Conservation (phyloP, 1,139 yeast genomes). For the Yamadazyma triangularis region DNA sequence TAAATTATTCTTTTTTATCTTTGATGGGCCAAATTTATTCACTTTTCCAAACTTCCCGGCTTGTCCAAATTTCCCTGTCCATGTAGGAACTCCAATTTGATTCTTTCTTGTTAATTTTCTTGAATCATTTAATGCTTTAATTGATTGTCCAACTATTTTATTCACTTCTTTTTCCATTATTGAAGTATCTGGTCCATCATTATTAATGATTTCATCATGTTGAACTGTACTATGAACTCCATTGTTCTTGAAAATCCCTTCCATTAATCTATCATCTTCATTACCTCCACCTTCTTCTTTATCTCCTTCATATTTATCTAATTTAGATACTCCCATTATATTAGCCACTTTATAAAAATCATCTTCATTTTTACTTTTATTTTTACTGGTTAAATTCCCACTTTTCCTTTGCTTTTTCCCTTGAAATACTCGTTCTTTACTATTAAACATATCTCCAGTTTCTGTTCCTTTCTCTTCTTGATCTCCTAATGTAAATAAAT, state of each 20-base stretch:
- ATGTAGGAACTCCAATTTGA: slow-evolving; percentile 82
- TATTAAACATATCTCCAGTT: slow-evolving; percentile 60
- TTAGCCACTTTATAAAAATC: slow-evolving; percentile 52
- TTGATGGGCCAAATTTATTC: slow-evolving; percentile 4
- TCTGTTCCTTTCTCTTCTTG: slow-evolving; percentile 62
- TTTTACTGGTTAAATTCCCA: slow-evolving; percentile 19
- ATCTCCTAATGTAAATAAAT: slow-evolving; percentile 80
- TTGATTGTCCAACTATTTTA: slow-evolving; percentile 72
- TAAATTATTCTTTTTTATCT: background rate
- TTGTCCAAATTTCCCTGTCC: slow-evolving; percentile 90
- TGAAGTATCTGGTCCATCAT: slow-evolving; percentile 44
- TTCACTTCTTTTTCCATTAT: slow-evolving; percentile 74
- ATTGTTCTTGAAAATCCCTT: slow-evolving; percentile 56
- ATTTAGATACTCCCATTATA: slow-evolving; percentile 51
- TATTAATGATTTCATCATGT: slow-evolving; percentile 73
- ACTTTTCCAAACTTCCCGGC: slow-evolving; percentile 56
- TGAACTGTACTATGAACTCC: slow-evolving; percentile 66
- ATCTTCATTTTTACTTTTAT: slow-evolving; percentile 40
- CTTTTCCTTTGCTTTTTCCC: slow-evolving; percentile 15
- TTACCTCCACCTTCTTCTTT: slow-evolving; percentile 26
- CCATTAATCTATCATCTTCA: slow-evolving; percentile 58
- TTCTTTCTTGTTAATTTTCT: slow-evolving; percentile 59
- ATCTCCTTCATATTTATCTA: slow-evolving; percentile 44
- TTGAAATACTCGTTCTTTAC: slow-evolving; percentile 38
- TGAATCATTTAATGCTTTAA: slow-evolving; percentile 65